Base-by-base conservation (phyloP, 129 eudicot species). In the Arctium minus region DNA sequence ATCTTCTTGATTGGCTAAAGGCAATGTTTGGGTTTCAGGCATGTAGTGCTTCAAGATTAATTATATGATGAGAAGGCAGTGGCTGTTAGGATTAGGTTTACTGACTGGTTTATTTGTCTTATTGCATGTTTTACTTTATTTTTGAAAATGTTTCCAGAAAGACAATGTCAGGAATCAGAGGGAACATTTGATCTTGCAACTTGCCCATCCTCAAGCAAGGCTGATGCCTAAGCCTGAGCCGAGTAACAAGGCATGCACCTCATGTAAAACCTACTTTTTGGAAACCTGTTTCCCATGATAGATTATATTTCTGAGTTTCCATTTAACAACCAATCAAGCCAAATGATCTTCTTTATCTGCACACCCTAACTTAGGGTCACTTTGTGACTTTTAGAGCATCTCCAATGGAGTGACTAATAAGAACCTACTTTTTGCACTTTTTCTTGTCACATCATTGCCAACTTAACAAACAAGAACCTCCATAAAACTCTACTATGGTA, bases 11-110 rank as follows among this genome's bases (percentile, higher is more conserved):
- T 84, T 96, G 99, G 99, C 83, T 96, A 68, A 93, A 91, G 77
- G 97, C 97, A 71, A 93, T 90, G 99, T 96, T 96, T 78, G 99
- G 99, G 78, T 96, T 96, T 88, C 99, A 96, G 99, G 98, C 83
- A 90, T 73, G 82, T 80, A 35, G 37, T 88, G 64, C 74, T 72
- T 85, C 65, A 71, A 83, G 73, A 72, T 64, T 68, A 8, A 37
- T 37, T 42, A 32, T 33, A 13, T 70, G 74, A 56, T 30, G 53
- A 32, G 62, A 71, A 65, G 60, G 48, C 75, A 46, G 31, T 56
- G 5, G 73, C 71, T 79, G 46, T 83, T 72, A 40, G 17, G 33
- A 36, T 71, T 37, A 72, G 48, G 76, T 79, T 78, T 67, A 37
- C 81, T 30, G 78, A 67, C 37, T n/a, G 65, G 62, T 77, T 72